Percentiles rank a stretch among this genome's conserved stretches.
Conservation (phyloP, 148 eudicot genomes). For the Persicaria maculosa region DNA sequence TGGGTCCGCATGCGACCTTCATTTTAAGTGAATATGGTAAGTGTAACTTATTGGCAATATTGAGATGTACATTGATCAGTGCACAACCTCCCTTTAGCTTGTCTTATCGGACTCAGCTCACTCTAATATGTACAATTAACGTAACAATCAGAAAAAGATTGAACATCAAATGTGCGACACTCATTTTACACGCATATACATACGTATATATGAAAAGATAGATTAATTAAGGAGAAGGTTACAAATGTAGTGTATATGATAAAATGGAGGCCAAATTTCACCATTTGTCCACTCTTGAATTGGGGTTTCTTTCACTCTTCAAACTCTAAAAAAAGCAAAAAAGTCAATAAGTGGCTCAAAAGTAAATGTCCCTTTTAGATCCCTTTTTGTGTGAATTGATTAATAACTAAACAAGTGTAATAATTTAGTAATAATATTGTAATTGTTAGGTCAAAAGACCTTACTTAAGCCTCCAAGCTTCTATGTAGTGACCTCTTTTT, state of each 20-base stretch:
- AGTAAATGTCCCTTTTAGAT: not conserved
- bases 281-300: not conserved
- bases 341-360: not conserved
- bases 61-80: no score
- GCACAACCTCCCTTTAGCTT: no score
- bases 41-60: no score
- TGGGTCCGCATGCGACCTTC: no score
- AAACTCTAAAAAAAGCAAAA: not conserved
- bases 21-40: no score
- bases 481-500: not conserved
- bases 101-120: no score
- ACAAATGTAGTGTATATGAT: not conserved
- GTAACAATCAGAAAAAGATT: no score
- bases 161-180: no score
- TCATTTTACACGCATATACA: no score
- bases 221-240: not conserved
- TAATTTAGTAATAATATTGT: not conserved
- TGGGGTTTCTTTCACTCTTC: conserved; percentile 8
- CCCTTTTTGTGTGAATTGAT: not conserved
- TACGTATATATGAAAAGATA: no score
- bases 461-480: not conserved
- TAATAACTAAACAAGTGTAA: not conserved
- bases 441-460: not conserved
- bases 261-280: not conserved
- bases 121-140: no score